Evolutionary conservation across 2,329 filamentous ascomycete genomes (phyloP).

Genomic region (Trichocomaceae sp.): DNA sequence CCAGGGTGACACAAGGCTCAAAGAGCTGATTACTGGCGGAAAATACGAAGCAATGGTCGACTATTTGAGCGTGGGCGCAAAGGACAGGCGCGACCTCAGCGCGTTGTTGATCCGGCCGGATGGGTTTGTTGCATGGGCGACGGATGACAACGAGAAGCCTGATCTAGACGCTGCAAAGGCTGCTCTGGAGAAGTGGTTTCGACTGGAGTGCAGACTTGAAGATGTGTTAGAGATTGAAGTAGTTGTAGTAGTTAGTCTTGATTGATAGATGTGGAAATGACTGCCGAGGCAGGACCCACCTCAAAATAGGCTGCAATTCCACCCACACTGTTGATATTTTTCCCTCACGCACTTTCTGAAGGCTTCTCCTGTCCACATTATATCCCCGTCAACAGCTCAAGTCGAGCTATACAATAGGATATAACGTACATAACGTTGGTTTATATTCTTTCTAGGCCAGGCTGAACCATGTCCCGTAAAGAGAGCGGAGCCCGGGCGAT

Average conservation of each 20-base stretch:
- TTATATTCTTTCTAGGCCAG: not conserved
- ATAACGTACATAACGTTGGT: too few relatives aligned
- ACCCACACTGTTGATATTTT: not conserved
- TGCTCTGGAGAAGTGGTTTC: slow-evolving; percentile 6
- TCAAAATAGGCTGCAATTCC: too few relatives aligned
- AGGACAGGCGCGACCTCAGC: slow-evolving; percentile 17
- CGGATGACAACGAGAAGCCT: slow-evolving; percentile 50
- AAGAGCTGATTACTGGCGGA: not conserved
- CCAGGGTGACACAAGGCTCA: not conserved
- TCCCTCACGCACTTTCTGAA: not conserved
- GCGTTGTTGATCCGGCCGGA: slow-evolving; percentile 28
- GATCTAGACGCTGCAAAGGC: slow-evolving; percentile 1
- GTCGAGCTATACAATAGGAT: not conserved
- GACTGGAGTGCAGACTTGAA: not conserved
- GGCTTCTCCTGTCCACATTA: not conserved
- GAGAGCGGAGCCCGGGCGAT: slow-evolving; percentile 5
- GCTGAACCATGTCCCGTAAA: slow-evolving; percentile 6
- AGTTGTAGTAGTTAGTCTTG: too few relatives aligned
- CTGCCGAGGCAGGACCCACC: not conserved
- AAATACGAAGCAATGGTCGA: not conserved
- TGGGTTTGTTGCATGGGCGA: slow-evolving; percentile 32
- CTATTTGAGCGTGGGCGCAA: slow-evolving; percentile 6
- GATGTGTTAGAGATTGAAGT: not conserved
- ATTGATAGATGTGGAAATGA: not conserved
- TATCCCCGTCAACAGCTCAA: not conserved